Conservation (phyloP, 2,329 filamentous ascomycete species). For the Aspergillus texensis region DNA sequence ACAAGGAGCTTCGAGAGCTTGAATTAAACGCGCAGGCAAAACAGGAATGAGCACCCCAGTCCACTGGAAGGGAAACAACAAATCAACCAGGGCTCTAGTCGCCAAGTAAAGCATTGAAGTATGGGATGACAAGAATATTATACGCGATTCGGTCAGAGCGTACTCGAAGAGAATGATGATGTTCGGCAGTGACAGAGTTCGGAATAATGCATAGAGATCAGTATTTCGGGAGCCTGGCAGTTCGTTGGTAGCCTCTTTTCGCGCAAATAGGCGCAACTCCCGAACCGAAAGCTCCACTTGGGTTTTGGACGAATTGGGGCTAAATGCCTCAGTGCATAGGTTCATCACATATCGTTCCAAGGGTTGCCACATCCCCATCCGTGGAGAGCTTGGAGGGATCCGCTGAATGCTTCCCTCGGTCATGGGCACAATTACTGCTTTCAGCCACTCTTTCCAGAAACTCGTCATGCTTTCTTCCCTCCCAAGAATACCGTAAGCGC, state of each 20-base stretch:
- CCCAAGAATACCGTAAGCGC: constrained; percentile 90
- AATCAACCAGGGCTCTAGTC: constrained; percentile 79
- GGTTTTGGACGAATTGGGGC: constrained; percentile 88
- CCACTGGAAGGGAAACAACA: constrained; percentile 92
- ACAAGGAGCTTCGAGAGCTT: constrained; percentile 90
- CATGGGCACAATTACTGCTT: constrained; percentile 94
- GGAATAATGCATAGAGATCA: constrained; percentile 90
- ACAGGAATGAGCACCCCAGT: constrained; percentile 92
- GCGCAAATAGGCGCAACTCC: constrained; percentile 86
- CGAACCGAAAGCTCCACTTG: constrained; percentile 91
- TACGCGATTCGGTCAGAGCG: constrained; percentile 86
- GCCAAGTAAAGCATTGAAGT: constrained; percentile 95
- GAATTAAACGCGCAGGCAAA: constrained; percentile 81
- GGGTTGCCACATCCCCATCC: constrained; percentile 92
- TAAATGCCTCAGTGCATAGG: constrained; percentile 91
- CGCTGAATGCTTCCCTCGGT: constrained; percentile 80
- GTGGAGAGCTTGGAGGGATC: constrained; percentile 85
- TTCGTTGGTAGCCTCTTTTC: constrained; percentile 91
- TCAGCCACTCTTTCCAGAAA: constrained; percentile 99
- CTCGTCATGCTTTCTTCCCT: constrained; percentile 78
- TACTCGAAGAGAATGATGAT: constrained; percentile 93
- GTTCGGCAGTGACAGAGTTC: constrained; percentile 86
- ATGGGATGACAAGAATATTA: constrained; percentile 94
- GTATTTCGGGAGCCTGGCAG: constrained; percentile 87
- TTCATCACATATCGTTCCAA: constrained; percentile 97